Evolutionary conservation across 169 alveolate genomes (phyloP).

Genomic region (Plasmodium ovale): DNA sequence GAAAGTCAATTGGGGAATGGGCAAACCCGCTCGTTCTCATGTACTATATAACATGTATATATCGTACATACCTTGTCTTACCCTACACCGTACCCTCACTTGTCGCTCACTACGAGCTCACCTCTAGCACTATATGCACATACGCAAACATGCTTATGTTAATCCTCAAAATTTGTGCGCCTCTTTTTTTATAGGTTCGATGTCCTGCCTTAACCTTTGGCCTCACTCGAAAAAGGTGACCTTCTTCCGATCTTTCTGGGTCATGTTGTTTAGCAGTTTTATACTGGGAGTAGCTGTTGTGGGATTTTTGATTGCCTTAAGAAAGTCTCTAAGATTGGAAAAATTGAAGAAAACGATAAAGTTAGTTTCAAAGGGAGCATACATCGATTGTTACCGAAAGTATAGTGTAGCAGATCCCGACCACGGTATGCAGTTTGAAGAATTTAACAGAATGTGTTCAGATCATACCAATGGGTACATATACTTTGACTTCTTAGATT

Average conservation of each 20-base stretch:
- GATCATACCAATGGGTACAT: slow-evolving; percentile 91
- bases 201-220: slow-evolving; percentile 70
- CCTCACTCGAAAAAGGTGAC: slow-evolving; percentile 75
- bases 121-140: neutral
- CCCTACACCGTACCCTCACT: too few species aligned
- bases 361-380: slow-evolving; percentile 88
- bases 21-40: too few species aligned
- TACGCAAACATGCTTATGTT: neutral
- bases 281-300: slow-evolving; percentile 88
- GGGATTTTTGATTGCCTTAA: slow-evolving; percentile 90
- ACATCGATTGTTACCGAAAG: slow-evolving; percentile 89
- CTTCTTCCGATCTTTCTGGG: slow-evolving; percentile 78
- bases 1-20: too few species aligned
- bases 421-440: slow-evolving; percentile 93
- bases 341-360: slow-evolving; percentile 87
- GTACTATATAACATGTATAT: too few species aligned
- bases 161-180: neutral
- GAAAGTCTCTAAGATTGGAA: slow-evolving; percentile 91
- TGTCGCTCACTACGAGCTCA: neutral
- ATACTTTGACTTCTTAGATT: slow-evolving; percentile 91
- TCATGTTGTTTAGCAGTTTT: slow-evolving; percentile 80
- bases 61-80: too few species aligned
- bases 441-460: slow-evolving; percentile 91
- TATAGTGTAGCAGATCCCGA: slow-evolving; percentile 92
- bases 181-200: slow-evolving; percentile 33